Conservation (phyloP, 192 early-diverging fungal genomes). For the Linnemannia exigua region DNA sequence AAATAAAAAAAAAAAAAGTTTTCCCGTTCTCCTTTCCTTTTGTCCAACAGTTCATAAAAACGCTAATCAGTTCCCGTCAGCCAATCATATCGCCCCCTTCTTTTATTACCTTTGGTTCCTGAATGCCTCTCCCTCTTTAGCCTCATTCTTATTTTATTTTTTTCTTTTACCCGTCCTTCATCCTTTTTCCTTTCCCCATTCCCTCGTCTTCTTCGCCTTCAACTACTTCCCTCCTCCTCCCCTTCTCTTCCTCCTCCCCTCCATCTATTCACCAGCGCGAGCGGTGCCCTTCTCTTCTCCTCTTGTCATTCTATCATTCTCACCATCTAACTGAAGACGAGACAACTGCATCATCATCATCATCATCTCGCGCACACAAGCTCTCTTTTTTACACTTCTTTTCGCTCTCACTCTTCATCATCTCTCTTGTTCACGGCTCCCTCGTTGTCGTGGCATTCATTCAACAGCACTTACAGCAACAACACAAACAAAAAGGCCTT, state of each 20-base stretch:
- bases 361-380: not conserved
- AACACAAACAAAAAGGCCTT: not conserved
- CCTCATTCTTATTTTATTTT: not conserved
- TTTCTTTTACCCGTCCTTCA: not conserved
- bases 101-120: not conserved
- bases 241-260: not conserved
- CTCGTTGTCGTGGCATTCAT: not conserved
- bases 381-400: not conserved
- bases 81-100: not conserved
- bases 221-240: not conserved
- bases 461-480: not conserved
- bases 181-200: slow-evolving; percentile 10
- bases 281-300: not conserved
- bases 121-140: not conserved
- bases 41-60: not conserved
- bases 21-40: not conserved
- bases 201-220: not conserved
- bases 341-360: not conserved
- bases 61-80: not conserved
- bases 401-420: not conserved
- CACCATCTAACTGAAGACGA: not conserved
- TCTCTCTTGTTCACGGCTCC: not conserved
- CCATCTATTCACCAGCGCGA: not conserved
- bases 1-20: not conserved
- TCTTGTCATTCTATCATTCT: too few species aligned